phyloP scores from a whole-genome alignment of 257 asterid genomes.

The Cinchona pubescens region DNA sequence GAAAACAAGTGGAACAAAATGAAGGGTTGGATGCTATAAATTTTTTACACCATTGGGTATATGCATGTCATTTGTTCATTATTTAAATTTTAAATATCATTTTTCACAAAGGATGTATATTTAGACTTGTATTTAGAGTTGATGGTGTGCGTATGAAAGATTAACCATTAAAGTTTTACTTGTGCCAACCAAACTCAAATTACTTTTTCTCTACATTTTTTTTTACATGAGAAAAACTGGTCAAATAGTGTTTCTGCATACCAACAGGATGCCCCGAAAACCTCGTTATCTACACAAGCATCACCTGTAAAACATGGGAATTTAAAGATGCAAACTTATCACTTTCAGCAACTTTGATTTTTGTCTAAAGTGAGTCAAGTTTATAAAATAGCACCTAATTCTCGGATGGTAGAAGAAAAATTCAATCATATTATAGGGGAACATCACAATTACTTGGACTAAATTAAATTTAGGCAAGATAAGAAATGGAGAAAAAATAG shows the following conservation, averaged over 20 bases:
- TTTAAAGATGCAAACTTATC: neutral
- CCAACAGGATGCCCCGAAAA: neutral
- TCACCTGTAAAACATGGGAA: neutral
- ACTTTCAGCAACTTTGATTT: neutral
- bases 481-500: slow-evolving; percentile 35
- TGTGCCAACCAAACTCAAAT: too few relatives aligned
- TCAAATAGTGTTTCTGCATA: neutral
- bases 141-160: too few relatives aligned
- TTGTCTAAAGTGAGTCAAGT: neutral
- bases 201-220: too few relatives aligned
- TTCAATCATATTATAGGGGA: neutral
- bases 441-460: slow-evolving; percentile 31
- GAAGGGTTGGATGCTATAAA: too few relatives aligned
- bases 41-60: too few relatives aligned
- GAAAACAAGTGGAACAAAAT: too few relatives aligned
- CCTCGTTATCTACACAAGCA: neutral
- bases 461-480: slow-evolving; percentile 39
- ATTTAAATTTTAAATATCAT: too few relatives aligned
- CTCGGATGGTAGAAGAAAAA: neutral
- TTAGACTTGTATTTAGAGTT: too few relatives aligned
- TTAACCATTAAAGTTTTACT: too few relatives aligned
- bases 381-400: slow-evolving; percentile 1
- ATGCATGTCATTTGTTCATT: too few relatives aligned
- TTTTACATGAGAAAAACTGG: too few relatives aligned
- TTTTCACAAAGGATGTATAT: too few relatives aligned